Base-by-base conservation (phyloP, 257 asterid species). In the Solanum commersonii region DNA sequence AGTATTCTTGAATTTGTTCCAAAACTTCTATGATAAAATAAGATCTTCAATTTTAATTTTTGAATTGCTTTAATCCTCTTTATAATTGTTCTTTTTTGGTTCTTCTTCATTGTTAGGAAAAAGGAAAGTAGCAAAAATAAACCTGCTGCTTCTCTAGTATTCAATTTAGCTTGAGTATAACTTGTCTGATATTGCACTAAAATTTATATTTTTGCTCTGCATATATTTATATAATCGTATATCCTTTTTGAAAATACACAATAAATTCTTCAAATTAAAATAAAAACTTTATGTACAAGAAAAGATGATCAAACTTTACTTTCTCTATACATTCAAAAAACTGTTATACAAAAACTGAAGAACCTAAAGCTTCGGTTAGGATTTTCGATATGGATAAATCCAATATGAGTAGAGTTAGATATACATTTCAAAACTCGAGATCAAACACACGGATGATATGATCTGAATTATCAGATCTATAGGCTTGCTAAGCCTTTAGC, bases 401-500 rank as follows among this genome's bases (percentile, higher is more conserved):
- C 56, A 46, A 46, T 46, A 12, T 22, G 13, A 22, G 37, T 40
- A n/a, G 23, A 59, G 44, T 46, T 52, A 10, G 13, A 22, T 56
- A 33, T 25, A 63, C 31, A 23, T 40, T 40, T 79, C 34, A 40
- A 16, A 82, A 82, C 68, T 27, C 25, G 5, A 49, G 5, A 82
- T 2, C 15, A 46, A 3, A 14, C 40, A 15, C 18, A 49, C 1
- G 3, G 0, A 49, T 49, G 23, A 49, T 49, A 49, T 37, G 42
- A 37, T 84, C 31, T 84, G 34, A 20, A 84, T 35, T 10, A 86
- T 94, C 67, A 44, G 18, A 10, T 15, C 67, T 46, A 81, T 11
- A 9, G 16, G 10, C 20, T 27, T 46, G 85, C 82, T 89, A 95
- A 89, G 11, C 99, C 98, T 83, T 92, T 94, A 65, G 96, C 98